Base-by-base conservation (phyloP, 1,139 yeast genomes). In the Meyerozyma carpophila region DNA sequence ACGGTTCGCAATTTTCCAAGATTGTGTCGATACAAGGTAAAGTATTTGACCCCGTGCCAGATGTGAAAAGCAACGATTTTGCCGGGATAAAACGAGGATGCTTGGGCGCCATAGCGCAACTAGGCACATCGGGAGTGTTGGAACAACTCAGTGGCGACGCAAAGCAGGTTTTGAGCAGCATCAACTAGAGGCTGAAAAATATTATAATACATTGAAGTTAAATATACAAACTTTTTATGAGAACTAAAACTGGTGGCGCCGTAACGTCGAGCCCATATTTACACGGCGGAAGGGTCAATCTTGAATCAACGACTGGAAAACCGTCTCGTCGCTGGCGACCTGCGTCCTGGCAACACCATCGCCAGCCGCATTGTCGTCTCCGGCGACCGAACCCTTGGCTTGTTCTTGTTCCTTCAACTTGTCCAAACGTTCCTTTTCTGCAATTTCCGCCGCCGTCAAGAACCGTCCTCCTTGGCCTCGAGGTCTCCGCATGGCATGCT, bases 401-500 rank as follows among this genome's bases (percentile, higher is more conserved):
- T 64, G 66, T 45, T 68, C 70, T 45, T 66, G 47, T 47, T 72
- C 72, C 53, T 68, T 66, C 55, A 72, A 64, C 51, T 73, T 73
- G 44, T 82, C 82, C 47, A 73, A 64, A 44, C 81, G 66, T 42
- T 84, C 94, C 57, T 81, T 76, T 64, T 90, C 94, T 24, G 95
- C 96, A 47, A 93, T 91, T 60, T 94, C 98, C 4, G 96, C 95
- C 5, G 98, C 97, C 1, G 98, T 93, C 50, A 94, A 68, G 56
- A 94, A 94, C 48, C 98, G 73, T 3, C 99, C 99, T 27, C 98
- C 98, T 65, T 93, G 98, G 26, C 99, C 99, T 56, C 99, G 79
- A 13, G 98, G 98, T 63, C 99, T 79, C 60, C 98, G 78, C 98
- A 94, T 93, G 18, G 99, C 99, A 63, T 94, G 99, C 62, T 93